Base-by-base conservation (phyloP, 108 stramenopile genomes). In the Hondaea fermentalgiana region DNA sequence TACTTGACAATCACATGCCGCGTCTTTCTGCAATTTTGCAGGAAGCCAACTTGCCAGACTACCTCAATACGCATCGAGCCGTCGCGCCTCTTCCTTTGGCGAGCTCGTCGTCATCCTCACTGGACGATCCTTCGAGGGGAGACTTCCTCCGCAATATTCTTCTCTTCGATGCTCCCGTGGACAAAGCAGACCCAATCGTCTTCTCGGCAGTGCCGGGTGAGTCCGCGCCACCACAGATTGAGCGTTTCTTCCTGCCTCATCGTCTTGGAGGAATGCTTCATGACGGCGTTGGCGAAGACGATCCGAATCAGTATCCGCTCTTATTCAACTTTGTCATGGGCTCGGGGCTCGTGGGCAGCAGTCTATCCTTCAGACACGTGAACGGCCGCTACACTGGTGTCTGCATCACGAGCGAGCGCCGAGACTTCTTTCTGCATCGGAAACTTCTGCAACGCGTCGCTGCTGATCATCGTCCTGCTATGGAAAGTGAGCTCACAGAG, bases 291-390 rank as follows among this genome's bases (percentile, higher is more conserved):
- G 45, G 45, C 28, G 49, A 47, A 0, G 76, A 83, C 12, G 64
- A 69, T 4, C 14, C 17, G 25, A 69, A 69, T 17, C 64, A 69
- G 64, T 69, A 69, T 1, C 76, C 76, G 12, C 12, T 83, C 2
- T 17, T 83, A 1, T 83, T 83, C 76, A 83, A 83, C 51, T 83
- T 83, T 53, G 45, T 83, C 45, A 83, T 83, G 76, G 76, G 76
- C 12, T 45, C 16, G 16, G 76, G 76, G 19, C 76, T 83, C 23
- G n/a, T 53, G n/a, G 76, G 45, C n/a, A 83, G 17, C 0, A 53
- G 76, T 23, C 45, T 83, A 8, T 28, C 64, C 14, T 69, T 69
- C 1, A 14, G 64, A 14, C 55, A 57, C 16, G 14, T 23, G 64
- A 6, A 10, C 5, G 25, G 35, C 42, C 25, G 64, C 8, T 69